Percentiles rank a stretch among this genome's conserved stretches.
phyloP scores from a whole-genome alignment of 768 basidiomycete species.

The Tylopilus felleus region DNA sequence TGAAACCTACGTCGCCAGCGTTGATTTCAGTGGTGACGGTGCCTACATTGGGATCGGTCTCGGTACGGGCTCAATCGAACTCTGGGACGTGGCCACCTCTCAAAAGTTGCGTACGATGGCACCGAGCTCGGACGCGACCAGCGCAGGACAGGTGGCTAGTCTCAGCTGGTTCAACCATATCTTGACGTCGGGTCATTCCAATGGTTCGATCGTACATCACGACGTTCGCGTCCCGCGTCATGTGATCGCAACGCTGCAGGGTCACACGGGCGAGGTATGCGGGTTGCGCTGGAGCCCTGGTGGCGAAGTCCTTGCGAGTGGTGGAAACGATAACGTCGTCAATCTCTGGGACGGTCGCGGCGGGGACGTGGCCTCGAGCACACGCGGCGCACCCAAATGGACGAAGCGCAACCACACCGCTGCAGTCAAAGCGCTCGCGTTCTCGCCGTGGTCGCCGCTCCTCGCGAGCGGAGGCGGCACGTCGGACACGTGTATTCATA shows the following conservation, averaged over 20 bases:
- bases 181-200: conserved; percentile 83
- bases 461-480: conserved; percentile 95
- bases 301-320: conserved; percentile 88
- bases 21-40: conserved; percentile 79
- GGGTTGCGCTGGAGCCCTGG: conserved; percentile 87
- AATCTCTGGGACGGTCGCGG: conserved; percentile 94
- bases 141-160: conserved; percentile 66
- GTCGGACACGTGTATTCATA: conserved; percentile 84
- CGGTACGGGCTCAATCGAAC: conserved; percentile 81
- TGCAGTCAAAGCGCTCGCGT: conserved; percentile 86
- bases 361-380: conserved; percentile 44
- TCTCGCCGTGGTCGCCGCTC: conserved; percentile 94
- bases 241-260: conserved; percentile 85
- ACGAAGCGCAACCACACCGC: conserved; percentile 90
- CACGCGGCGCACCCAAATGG: conserved; percentile 73
- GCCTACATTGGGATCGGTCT: conserved; percentile 79
- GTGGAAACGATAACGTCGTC: conserved; percentile 97
- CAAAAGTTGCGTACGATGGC: conserved; percentile 90
- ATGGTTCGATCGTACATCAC: conserved; percentile 95
- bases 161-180: conserved; percentile 88
- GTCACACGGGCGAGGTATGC: conserved; percentile 92
- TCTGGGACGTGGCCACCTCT: conserved; percentile 87
- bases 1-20: conserved; percentile 69
- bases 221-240: conserved; percentile 88
- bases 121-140: conserved; percentile 22